phyloP scores from a whole-genome alignment of 1,284 basidiomycete genomes.

The Austropuccinia psidii region DNA sequence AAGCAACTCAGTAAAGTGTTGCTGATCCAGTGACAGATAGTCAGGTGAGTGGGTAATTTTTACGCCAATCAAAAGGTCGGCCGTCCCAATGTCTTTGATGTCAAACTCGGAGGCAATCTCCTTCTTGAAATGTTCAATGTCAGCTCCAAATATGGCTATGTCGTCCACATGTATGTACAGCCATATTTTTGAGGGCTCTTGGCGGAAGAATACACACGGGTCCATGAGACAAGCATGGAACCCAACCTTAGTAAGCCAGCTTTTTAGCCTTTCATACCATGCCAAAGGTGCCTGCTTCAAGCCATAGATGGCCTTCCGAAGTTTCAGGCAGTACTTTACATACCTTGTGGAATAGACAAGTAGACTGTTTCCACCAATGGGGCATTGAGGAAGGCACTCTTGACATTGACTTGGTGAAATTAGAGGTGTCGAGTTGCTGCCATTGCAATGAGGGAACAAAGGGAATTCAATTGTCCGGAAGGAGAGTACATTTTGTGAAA shows the following conservation, averaged over 20 bases:
- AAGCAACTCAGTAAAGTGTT: not conserved
- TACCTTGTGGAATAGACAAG: not conserved
- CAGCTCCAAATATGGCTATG: not conserved
- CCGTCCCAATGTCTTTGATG: slow-evolving; percentile 1
- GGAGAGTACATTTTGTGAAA: not conserved
- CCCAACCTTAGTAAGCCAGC: not conserved
- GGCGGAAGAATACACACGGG: not conserved
- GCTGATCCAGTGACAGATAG: not conserved
- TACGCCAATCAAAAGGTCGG: not conserved
- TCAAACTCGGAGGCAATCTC: not conserved
- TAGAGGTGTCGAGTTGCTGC: not conserved
- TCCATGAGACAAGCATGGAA: not conserved
- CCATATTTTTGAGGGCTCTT: not conserved
- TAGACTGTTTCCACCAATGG: not conserved
- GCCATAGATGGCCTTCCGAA: not conserved
- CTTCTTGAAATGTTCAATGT: not conserved
- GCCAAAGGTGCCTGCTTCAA: not conserved
- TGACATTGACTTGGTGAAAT: not conserved
- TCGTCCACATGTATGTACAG: not conserved
- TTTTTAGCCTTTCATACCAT: not conserved
- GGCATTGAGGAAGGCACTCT: not conserved
- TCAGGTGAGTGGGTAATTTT: not conserved
- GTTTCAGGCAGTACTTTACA: not conserved
- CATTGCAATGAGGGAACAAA: not conserved
- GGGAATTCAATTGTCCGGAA: not conserved